Evolutionary conservation across 1,284 basidiomycete genomes (phyloP).

Genomic region (Vanrija humicola): DNA sequence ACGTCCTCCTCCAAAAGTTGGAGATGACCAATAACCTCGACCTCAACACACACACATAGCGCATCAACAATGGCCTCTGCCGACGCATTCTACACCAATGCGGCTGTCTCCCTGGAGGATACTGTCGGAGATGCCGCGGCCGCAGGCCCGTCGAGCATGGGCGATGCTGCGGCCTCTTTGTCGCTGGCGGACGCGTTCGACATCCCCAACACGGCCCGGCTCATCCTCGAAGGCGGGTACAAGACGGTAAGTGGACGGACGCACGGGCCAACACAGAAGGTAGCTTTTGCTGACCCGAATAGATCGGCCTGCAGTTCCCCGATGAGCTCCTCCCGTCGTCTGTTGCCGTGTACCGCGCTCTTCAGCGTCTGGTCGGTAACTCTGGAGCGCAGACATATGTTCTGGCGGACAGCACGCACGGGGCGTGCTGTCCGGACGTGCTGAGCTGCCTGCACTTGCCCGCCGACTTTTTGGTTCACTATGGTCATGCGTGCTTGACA

Average conservation of each 20-base stretch:
- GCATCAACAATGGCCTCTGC: too few relatives aligned
- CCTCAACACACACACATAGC: too few relatives aligned
- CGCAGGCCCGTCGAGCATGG: slow-evolving; percentile 30
- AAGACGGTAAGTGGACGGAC: slow-evolving; percentile 40
- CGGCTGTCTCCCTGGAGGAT: too few relatives aligned
- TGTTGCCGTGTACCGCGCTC: slow-evolving; percentile 73
- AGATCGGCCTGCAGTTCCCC: slow-evolving; percentile 93
- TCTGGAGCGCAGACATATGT: slow-evolving; percentile 66
- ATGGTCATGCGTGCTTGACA: slow-evolving; percentile 91
- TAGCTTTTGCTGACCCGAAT: background rate
- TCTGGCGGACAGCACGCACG: slow-evolving; percentile 94
- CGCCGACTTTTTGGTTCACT: slow-evolving; percentile 88
- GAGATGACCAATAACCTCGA: too few relatives aligned
- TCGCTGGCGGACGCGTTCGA: slow-evolving; percentile 49
- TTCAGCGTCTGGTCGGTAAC: slow-evolving; percentile 58
- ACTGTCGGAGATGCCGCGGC: too few relatives aligned
- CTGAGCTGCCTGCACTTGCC: slow-evolving; percentile 92
- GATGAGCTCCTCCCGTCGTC: slow-evolving; percentile 87
- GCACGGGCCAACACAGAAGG: background rate
- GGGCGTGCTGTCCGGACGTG: slow-evolving; percentile 96
- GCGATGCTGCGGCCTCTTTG: slow-evolving; percentile 29
- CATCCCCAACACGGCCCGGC: slow-evolving; percentile 42
- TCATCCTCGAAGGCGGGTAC: slow-evolving; percentile 47
- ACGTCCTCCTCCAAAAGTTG: too few relatives aligned
- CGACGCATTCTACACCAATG: too few relatives aligned